Base-by-base conservation (phyloP, 2,329 filamentous ascomycete genomes). In the Curvularia sp. region DNA sequence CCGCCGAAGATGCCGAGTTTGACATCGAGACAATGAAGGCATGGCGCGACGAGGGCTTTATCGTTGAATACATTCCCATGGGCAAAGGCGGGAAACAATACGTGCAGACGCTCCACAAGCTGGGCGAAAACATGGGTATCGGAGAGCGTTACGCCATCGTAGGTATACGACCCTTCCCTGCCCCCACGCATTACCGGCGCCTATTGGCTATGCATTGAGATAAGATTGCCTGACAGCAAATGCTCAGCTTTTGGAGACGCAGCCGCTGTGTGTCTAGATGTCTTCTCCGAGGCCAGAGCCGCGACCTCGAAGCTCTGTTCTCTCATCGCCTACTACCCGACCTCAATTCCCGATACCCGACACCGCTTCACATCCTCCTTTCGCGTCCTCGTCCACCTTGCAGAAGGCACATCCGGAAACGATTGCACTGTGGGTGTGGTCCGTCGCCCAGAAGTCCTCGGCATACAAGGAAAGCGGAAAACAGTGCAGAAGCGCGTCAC, bases 251-350 rank as follows among this genome's bases (percentile, higher is more conserved):
- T 84, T 65, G 87, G 86, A 9, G 82, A 86, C 50, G 86, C 87
- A 8, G 87, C 86, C n/a, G 76, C 83, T 13, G 77, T 84, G 32
- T 85, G 84, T 47, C 80, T 89, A 42, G 83, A 87, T 52, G 81
- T 84, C 12, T 86, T 83, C 60, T 80, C 81, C 25, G 84, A 85
- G 64, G 82, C 85, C 2, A 82, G 80, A 51, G 82, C 85, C 4
- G 64, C 68, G 3, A 76, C 74, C 12, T 73, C 72, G 34, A 82
- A 84, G 53, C 81, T 89, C 12, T 83, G 82, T 60, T 85, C 84
- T 0, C 78, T 89, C 2, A 78, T 88, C 23, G 86, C 86, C 18
- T 89, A 89, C 77, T 89, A 89, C 64, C 87, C 87, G 0, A 80
- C 82, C 39, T 76, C 79, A 13, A 84, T 89, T 52, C 86, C 87